These are phyloP conservation scores for Periglandula ipomoeae DNA, from an alignment of 2,329 filamentous ascomycete species.

Conservation along the genomic window DNA sequence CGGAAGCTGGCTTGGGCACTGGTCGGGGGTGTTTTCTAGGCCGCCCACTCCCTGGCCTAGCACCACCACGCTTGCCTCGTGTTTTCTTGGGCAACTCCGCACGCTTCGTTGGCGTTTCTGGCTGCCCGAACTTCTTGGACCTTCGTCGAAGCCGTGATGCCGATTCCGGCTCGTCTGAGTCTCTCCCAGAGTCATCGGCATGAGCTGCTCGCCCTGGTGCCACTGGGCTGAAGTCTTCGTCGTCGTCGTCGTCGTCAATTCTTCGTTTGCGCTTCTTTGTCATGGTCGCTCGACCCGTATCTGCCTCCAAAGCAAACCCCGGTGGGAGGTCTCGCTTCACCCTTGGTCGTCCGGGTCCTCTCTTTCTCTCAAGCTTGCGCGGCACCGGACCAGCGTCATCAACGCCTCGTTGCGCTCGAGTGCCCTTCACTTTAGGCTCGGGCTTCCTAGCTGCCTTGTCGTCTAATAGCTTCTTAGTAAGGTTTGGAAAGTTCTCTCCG, in stretches of 20 bases:
- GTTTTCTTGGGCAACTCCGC: conserved; percentile 22
- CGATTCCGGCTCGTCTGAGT: conserved; percentile 16
- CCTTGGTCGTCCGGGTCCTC: conserved; percentile 12
- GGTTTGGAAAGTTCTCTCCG: conserved; percentile 56
- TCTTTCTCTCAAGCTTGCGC: conserved; percentile 16
- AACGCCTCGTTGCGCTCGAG: conserved; percentile 12
- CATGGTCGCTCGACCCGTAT: conserved; percentile 5
- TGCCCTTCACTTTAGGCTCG: conserved; percentile 14
- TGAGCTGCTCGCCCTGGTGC: conserved; percentile 16
- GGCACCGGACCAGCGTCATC: conserved; percentile 13
- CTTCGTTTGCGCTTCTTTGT: conserved; percentile 22
- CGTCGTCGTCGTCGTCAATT: conserved; percentile 17
- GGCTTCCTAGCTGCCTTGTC: conserved; percentile 25
- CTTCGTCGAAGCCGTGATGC: conserved; percentile 19
- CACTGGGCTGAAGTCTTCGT: conserved; percentile 22
- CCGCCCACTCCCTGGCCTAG: conserved; percentile 28
- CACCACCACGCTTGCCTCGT: conserved; percentile 27
- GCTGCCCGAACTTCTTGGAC: conserved; percentile 8
- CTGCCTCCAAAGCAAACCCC: conserved; percentile 11
- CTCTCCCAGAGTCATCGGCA: conserved; percentile 15
- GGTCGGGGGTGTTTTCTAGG: conserved; percentile 29
- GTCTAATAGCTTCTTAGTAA: conserved; percentile 37
- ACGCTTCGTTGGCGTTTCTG: conserved; percentile 10
- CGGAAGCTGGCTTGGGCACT: conserved; percentile 5
- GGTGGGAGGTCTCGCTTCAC: conserved; percentile 11